Conservation (phyloP, 2,329 filamentous ascomycete species). For the Leptographium galeiforme region DNA sequence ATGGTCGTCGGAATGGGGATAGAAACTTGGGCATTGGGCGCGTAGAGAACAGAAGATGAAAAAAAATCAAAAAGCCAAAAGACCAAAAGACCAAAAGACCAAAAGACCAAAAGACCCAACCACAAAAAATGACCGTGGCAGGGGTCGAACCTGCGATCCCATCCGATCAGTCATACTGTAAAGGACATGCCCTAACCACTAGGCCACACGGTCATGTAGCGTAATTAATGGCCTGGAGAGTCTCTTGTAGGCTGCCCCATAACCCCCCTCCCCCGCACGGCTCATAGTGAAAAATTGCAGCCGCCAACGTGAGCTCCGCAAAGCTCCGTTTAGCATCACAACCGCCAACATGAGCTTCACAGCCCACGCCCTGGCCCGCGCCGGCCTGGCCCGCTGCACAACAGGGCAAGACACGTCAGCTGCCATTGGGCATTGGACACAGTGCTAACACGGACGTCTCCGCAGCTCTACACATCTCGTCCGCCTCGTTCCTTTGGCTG, state of each 20-base stretch:
- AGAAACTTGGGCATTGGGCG: constrained; percentile 26
- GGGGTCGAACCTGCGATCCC: constrained; percentile 17
- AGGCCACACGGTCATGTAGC: constrained; percentile 13
- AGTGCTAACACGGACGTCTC: too few relatives aligned
- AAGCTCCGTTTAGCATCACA: not conserved
- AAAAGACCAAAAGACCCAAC: not conserved
- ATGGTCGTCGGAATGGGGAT: constrained; percentile 33
- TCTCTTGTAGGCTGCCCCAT: too few relatives aligned
- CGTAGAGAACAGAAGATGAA: not conserved
- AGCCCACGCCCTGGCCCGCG: constrained; percentile 2
- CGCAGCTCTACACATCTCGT: too few relatives aligned
- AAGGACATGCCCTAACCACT: constrained; percentile 17
- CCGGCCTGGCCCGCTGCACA: constrained; percentile 2
- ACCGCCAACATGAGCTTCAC: constrained; percentile 6
- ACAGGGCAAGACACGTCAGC: not conserved
- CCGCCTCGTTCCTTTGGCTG: not conserved
- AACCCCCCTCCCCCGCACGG: too few relatives aligned
- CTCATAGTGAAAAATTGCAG: not conserved
- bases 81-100: not conserved
- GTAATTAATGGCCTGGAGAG: not conserved
- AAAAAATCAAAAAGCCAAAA: not conserved
- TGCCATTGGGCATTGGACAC: not conserved
- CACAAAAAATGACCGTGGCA: constrained; percentile 14
- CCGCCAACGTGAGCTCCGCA: not conserved
- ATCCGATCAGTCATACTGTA: constrained; percentile 14